phyloP scores from a whole-genome alignment of 192 early-diverging fungal genomes.

The Gonapodya prolifera region DNA sequence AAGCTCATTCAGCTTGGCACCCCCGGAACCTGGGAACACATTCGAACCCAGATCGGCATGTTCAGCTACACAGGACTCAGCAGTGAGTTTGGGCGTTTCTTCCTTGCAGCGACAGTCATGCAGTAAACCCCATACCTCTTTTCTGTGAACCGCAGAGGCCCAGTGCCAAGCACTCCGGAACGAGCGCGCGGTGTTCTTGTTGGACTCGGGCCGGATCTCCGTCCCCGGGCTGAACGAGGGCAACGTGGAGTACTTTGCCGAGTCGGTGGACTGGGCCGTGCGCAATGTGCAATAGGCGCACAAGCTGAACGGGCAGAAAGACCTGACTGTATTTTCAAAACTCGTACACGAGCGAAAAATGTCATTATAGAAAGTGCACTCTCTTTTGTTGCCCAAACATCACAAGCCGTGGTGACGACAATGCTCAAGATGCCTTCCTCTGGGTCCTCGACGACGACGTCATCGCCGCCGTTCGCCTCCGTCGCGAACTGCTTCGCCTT shows the following conservation, averaged over 20 bases:
- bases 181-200: constrained; percentile 88
- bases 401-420: too few relatives aligned
- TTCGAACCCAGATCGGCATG: constrained; percentile 95
- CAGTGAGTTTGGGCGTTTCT: constrained; percentile 17
- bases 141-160: constrained; percentile 10
- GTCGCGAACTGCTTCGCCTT: too few relatives aligned
- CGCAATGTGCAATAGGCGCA: constrained; percentile 44
- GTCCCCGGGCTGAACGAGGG: constrained; percentile 83
- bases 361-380: too few relatives aligned
- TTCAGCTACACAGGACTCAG: constrained; percentile 89
- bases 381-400: too few relatives aligned
- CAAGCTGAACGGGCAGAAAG: too few relatives aligned
- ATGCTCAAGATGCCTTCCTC: too few relatives aligned
- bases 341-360: too few relatives aligned
- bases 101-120: neutral
- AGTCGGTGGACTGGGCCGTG: constrained; percentile 81
- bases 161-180: constrained; percentile 72
- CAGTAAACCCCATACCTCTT: neutral
- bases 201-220: constrained; percentile 86
- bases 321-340: too few relatives aligned
- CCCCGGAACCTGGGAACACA: constrained; percentile 93
- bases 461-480: too few relatives aligned
- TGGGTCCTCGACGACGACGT: too few relatives aligned
- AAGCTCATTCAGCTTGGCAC: constrained; percentile 60
- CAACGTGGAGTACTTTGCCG: constrained; percentile 84